Conservation (phyloP, 2,329 filamentous ascomycete species). For the Fusarium transvaalense region DNA sequence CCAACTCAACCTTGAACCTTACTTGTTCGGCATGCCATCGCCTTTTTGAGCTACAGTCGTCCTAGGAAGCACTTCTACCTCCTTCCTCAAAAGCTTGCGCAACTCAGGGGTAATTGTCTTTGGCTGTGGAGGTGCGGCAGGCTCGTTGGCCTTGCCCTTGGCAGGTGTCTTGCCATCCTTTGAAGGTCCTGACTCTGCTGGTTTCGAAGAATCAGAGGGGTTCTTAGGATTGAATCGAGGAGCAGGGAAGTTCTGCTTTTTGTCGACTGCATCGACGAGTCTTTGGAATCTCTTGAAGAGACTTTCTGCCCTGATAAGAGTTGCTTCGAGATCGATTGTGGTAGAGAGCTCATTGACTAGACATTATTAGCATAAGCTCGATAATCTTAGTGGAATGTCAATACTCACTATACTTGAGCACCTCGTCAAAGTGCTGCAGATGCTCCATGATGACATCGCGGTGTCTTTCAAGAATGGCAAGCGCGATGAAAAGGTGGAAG, state of each 20-base stretch:
- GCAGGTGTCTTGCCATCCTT: slow-evolving; percentile 36
- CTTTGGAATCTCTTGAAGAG: slow-evolving; percentile 91
- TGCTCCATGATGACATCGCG: slow-evolving; percentile 97
- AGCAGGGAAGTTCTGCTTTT: slow-evolving; percentile 85
- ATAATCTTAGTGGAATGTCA: background rate
- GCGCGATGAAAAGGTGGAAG: slow-evolving; percentile 93
- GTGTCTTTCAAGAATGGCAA: slow-evolving; percentile 96
- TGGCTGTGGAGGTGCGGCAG: slow-evolving; percentile 50
- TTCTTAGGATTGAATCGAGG: slow-evolving; percentile 51
- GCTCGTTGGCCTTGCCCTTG: slow-evolving; percentile 57
- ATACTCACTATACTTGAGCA: slow-evolving; percentile 89
- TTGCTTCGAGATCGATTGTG: slow-evolving; percentile 90
- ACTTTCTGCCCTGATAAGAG: slow-evolving; percentile 86
- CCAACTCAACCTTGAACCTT: background rate
- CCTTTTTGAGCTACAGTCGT: slow-evolving; percentile 53
- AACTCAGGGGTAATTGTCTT: slow-evolving; percentile 70
- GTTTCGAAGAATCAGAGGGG: slow-evolving; percentile 32
- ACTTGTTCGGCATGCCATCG: slow-evolving; percentile 54
- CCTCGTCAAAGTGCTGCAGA: slow-evolving; percentile 93
- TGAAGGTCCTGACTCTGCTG: slow-evolving; percentile 19
- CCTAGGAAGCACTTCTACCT: slow-evolving; percentile 60
- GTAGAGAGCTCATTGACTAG: slow-evolving; percentile 93
- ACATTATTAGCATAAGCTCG: slow-evolving; percentile 31
- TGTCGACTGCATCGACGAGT: slow-evolving; percentile 90
- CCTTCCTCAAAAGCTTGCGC: slow-evolving; percentile 64